Evolutionary conservation across 2,329 filamentous ascomycete genomes (phyloP).

Genomic region (Pestalotiopsis sp.): DNA sequence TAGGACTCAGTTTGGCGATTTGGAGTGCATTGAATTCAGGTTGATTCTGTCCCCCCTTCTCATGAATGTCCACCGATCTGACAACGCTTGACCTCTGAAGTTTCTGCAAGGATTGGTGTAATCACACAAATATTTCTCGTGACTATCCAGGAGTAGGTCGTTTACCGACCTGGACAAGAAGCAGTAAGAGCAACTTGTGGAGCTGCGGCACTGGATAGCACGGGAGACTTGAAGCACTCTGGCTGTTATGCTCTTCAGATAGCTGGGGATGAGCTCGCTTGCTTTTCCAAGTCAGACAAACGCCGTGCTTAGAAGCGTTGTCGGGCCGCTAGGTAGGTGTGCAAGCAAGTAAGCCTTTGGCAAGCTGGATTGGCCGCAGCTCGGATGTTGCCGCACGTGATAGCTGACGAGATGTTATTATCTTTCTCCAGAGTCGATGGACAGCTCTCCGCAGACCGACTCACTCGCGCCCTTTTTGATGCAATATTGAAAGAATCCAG

Average conservation of each 20-base stretch:
- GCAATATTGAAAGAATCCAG: neutral
- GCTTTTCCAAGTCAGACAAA: too few species aligned
- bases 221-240: too few species aligned
- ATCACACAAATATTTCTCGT: neutral
- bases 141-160: too few species aligned
- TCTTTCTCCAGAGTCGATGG: neutral
- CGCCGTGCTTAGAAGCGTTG: too few species aligned
- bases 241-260: too few species aligned
- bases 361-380: too few species aligned
- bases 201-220: too few species aligned
- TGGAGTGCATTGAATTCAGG: conserved; percentile 50
- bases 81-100: neutral
- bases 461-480: neutral
- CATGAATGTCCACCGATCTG: neutral
- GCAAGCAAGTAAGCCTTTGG: too few species aligned
- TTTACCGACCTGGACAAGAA: too few species aligned
- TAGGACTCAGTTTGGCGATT: conserved; percentile 52
- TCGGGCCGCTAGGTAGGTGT: too few species aligned
- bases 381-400: conserved; percentile 8
- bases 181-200: too few species aligned
- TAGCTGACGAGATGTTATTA: conserved; percentile 7
- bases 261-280: too few species aligned
- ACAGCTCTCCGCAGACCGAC: neutral
- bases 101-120: neutral
- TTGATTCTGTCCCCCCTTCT: conserved; percentile 10